These are phyloP conservation scores for Cytidiella melzeri DNA, from an alignment of 768 basidiomycete genomes.

Conservation along the genomic window DNA sequence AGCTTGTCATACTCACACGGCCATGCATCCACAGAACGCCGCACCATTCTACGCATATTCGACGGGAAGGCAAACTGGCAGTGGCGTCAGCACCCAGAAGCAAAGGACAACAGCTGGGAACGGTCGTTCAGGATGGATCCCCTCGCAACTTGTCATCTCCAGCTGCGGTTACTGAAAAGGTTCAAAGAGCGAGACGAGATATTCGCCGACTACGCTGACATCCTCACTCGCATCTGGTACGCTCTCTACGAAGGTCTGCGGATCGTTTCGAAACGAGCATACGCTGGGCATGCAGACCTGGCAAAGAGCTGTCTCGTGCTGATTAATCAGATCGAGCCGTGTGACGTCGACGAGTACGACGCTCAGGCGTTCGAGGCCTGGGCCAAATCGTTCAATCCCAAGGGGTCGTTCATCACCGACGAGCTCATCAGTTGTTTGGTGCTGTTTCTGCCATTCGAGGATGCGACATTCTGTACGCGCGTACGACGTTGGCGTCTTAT, in stretches of 20 bases:
- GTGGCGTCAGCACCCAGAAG: not conserved
- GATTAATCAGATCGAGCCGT: not conserved
- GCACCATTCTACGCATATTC: not conserved
- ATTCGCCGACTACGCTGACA: no score
- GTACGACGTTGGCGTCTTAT: not conserved
- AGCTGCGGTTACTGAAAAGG: not conserved
- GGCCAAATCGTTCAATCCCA: not conserved
- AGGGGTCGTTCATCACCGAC: not conserved
- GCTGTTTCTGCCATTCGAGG: not conserved
- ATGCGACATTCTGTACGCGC: not conserved
- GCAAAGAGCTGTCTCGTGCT: not conserved
- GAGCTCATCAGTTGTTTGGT: not conserved
- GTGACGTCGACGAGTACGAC: not conserved
- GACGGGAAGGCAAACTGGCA: not conserved
- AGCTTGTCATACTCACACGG: no score
- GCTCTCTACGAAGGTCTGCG: not conserved
- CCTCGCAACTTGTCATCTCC: not conserved
- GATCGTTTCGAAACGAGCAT: not conserved
- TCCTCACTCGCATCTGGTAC: not conserved
- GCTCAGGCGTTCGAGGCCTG: not conserved
- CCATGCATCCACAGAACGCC: not conserved
- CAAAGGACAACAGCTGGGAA: not conserved
- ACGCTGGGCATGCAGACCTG: not conserved
- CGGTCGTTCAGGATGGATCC: not conserved
- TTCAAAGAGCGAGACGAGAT: not conserved